Evolutionary conservation across 2,329 filamentous ascomycete species (phyloP).

Genomic region (Onygenales sp.): DNA sequence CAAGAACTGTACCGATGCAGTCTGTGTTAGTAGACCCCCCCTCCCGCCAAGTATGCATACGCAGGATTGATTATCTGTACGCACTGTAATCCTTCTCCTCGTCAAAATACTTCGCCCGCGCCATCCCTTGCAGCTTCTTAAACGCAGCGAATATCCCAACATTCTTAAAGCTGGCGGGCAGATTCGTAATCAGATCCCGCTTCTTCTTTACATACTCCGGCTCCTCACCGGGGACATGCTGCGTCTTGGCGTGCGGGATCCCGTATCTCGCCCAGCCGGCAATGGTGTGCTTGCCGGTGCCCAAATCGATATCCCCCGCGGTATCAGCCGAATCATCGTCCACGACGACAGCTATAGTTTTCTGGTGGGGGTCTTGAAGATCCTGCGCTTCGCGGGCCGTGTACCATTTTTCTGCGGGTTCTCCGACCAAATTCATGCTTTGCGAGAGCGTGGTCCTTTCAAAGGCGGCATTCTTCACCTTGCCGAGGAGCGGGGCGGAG

Average conservation of each 20-base stretch:
- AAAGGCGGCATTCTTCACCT: not conserved
- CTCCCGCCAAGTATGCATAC: not conserved
- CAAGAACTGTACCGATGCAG: not conserved
- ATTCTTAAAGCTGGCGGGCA: not conserved
- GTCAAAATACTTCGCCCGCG: slow-evolving; percentile 3
- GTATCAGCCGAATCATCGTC: not conserved
- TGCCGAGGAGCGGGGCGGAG: not conserved
- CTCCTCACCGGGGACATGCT: not conserved
- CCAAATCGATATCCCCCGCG: not conserved
- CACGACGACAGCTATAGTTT: not conserved
- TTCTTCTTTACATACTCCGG: not conserved
- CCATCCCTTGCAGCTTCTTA: not conserved
- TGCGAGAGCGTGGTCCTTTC: not conserved
- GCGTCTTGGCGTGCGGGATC: not conserved
- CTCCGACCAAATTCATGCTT: not conserved
- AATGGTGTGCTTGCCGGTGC: not conserved
- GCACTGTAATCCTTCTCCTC: slow-evolving; percentile 5
- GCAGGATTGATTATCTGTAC: not conserved
- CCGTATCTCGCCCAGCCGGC: not conserved
- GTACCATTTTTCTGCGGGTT: not conserved
- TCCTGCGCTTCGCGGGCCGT: not conserved
- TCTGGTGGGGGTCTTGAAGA: slow-evolving; percentile 2
- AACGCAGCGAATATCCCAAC: not conserved
- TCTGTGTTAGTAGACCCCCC: not conserved
- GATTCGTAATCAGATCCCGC: not conserved